A percentile compares a stretch with the other conserved stretches of the same genome.
Conservation (phyloP, 805 yeast species). For the Saccharomycopsis selenospora region DNA sequence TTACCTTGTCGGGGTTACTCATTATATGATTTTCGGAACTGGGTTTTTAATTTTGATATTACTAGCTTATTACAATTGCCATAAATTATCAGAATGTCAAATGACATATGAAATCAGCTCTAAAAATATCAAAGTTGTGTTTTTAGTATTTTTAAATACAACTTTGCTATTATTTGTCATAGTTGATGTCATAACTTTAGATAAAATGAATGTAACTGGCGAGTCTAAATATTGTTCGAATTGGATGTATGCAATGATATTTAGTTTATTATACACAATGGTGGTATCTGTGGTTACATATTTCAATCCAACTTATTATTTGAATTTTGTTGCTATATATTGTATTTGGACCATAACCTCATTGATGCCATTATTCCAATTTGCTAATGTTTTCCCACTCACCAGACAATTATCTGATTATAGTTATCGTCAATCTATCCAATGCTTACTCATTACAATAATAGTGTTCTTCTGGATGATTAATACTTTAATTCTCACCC, state of each 20-base stretch:
- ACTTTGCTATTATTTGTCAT: not conserved
- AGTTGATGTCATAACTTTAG: not conserved
- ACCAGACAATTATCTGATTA: not conserved
- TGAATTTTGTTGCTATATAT: not conserved
- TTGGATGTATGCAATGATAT: not conserved
- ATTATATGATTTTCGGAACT: not conserved
- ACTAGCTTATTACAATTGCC: not conserved
- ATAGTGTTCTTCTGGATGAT: not conserved
- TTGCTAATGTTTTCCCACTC: not conserved
- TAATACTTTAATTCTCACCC: not conserved
- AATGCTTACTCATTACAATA: not conserved
- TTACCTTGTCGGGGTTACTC: not conserved
- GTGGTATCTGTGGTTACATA: not conserved
- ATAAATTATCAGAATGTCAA: not conserved
- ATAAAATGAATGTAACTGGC: not conserved
- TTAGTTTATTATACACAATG: not conserved
- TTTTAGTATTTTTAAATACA: not conserved
- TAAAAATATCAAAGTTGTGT: not conserved
- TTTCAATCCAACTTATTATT: not conserved
- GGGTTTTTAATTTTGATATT: not conserved
- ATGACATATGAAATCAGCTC: conserved; percentile 3
- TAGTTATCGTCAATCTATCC: not conserved
- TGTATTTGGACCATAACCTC: not conserved
- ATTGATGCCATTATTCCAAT: not conserved
- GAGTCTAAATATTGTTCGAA: not conserved